Conservation (phyloP, 2,329 filamentous ascomycete species). For the Neofusicoccum ribis region DNA sequence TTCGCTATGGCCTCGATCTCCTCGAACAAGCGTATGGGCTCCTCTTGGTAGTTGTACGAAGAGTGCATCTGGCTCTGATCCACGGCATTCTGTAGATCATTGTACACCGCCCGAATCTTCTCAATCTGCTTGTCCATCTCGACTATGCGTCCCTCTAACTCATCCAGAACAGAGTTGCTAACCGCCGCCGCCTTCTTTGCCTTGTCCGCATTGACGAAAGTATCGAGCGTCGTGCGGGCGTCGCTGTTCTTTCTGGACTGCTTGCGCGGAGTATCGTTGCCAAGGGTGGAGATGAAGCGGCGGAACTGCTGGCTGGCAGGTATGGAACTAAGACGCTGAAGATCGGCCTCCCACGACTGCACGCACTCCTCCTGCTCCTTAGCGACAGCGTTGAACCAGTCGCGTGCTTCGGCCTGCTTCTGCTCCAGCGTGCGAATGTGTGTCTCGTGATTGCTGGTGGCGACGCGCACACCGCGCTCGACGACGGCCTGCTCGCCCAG, state of each 20-base stretch:
- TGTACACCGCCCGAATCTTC: slow-evolving; percentile 43
- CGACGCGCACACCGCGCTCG: slow-evolving; percentile 77
- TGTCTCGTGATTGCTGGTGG: slow-evolving; percentile 78
- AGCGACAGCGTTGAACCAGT: slow-evolving; percentile 68
- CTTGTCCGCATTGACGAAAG: slow-evolving; percentile 48
- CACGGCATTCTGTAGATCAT: slow-evolving; percentile 46
- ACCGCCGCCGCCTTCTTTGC: slow-evolving; percentile 71
- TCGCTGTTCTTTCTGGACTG: slow-evolving; percentile 31
- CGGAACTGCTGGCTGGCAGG: slow-evolving; percentile 67
- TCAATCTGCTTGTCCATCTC: slow-evolving; percentile 45
- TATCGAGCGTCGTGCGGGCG: slow-evolving; percentile 28
- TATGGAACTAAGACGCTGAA: slow-evolving; percentile 64
- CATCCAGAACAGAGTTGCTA: slow-evolving; percentile 62
- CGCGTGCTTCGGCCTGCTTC: slow-evolving; percentile 69
- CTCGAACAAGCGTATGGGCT: slow-evolving; percentile 69
- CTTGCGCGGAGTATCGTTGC: slow-evolving; percentile 23
- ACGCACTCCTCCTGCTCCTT: slow-evolving; percentile 67
- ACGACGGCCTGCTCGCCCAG: slow-evolving; percentile 75
- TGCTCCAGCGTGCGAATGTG: slow-evolving; percentile 71
- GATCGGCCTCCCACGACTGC: slow-evolving; percentile 66
- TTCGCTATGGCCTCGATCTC: slow-evolving; percentile 84
- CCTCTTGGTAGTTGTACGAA: slow-evolving; percentile 58
- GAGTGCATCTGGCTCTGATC: slow-evolving; percentile 53
- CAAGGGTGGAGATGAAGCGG: slow-evolving; percentile 38
- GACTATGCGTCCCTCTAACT: slow-evolving; percentile 59